Conservation (phyloP, 345 rosid species). For the Pistacia atlantica region DNA sequence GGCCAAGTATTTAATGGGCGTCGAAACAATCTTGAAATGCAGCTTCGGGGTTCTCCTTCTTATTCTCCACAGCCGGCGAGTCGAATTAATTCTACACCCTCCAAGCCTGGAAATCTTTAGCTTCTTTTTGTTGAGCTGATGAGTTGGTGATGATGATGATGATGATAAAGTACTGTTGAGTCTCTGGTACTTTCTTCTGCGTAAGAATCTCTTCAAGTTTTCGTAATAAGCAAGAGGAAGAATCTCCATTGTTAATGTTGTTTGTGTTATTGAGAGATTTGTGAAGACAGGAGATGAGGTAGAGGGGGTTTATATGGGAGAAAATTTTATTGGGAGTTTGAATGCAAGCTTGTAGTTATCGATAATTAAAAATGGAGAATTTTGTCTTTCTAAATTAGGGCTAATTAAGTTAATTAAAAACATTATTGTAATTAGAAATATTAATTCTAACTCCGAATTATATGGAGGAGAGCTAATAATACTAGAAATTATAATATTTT, state of each 20-base stretch:
- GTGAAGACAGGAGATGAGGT: background rate
- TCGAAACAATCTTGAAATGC: background rate
- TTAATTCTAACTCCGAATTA: too few relatives aligned
- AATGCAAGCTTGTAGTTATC: background rate
- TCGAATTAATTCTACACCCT: background rate
- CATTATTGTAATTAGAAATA: too few relatives aligned
- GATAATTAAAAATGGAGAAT: background rate
- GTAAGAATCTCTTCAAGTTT: slow-evolving; percentile 45
- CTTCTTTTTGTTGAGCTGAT: slow-evolving; percentile 4
- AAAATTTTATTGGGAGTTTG: background rate
- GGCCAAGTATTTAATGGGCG: slow-evolving; percentile 10
- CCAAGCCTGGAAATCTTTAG: slow-evolving; percentile 9
- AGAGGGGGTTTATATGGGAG: background rate
- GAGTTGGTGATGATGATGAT: background rate
- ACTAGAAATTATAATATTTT: too few relatives aligned
- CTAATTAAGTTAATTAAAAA: too few relatives aligned
- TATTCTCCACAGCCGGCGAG: background rate
- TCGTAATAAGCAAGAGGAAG: slow-evolving; percentile 19
- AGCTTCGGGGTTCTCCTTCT: background rate
- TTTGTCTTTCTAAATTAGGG: too few relatives aligned
- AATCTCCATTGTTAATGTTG: slow-evolving; percentile 22
- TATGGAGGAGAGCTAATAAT: too few relatives aligned
- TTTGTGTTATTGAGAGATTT: background rate
- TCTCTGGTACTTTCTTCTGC: slow-evolving; percentile 43
- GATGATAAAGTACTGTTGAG: slow-evolving; percentile 2